Percentiles rank a stretch among this genome's conserved stretches.
Conservation (phyloP, 2,329 filamentous ascomycete species). For the Penicillium sclerotigenum region DNA sequence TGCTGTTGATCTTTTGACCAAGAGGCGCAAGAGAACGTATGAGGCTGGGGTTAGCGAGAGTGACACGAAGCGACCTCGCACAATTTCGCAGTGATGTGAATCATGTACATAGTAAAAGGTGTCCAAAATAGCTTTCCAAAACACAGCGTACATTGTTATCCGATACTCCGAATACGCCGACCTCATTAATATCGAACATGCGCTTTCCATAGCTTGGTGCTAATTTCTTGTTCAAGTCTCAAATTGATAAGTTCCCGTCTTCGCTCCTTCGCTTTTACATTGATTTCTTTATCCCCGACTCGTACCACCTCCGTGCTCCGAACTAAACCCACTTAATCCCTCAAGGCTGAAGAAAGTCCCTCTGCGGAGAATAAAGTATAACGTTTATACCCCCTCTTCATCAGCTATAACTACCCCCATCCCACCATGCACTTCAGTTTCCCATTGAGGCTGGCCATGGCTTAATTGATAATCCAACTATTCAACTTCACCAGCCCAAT, state of each 20-base stretch:
- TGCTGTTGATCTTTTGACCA: not conserved
- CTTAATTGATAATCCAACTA: slow-evolving; percentile 3
- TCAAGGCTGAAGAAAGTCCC: not conserved
- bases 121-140: not conserved
- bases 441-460: not conserved
- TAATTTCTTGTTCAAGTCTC: not conserved
- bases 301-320: not conserved
- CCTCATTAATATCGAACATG: not conserved
- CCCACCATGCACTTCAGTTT: not conserved
- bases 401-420: not conserved
- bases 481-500: slow-evolving; percentile 13
- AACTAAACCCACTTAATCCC: not conserved
- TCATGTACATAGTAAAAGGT: not conserved
- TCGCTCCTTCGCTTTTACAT: not conserved
- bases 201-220: not conserved
- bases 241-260: not conserved
- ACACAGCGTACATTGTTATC: not conserved
- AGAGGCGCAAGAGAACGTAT: not conserved
- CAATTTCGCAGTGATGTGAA: not conserved
- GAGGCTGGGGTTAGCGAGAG: not conserved
- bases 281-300: slow-evolving; percentile 1
- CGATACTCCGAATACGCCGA: not conserved
- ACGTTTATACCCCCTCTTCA: not conserved
- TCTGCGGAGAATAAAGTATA: not conserved
- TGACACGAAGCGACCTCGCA: not conserved